A percentile compares a stretch with the other conserved stretches of the same genome.
phyloP scores from a whole-genome alignment of 2,329 filamentous ascomycete species.

The Fusarium pseudograminearum region DNA sequence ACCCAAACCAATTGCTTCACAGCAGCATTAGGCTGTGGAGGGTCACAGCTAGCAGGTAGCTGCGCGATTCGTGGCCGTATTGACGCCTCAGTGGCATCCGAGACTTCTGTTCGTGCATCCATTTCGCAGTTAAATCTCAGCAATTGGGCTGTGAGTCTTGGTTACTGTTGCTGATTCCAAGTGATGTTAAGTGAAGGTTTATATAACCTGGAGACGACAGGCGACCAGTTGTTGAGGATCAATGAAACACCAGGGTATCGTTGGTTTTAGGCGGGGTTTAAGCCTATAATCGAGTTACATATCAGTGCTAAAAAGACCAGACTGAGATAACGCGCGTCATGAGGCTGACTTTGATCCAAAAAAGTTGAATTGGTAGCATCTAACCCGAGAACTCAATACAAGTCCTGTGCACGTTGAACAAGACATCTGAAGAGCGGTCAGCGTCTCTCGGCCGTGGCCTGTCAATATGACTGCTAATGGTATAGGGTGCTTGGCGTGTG shows the following conservation, averaged over 20 bases:
- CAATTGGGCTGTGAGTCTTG: not conserved
- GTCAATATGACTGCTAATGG: not conserved
- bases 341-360: not conserved
- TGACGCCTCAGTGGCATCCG: constrained; percentile 45
- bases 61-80: constrained; percentile 57
- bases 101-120: constrained; percentile 45
- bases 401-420: not conserved
- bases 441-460: not conserved
- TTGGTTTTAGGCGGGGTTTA: constrained; percentile 27
- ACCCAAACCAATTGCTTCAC: constrained; percentile 88
- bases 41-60: constrained; percentile 87
- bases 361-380: not conserved
- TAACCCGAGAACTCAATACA: not conserved
- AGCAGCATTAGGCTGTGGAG: constrained; percentile 77
- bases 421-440: not conserved
- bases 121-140: constrained; percentile 22
- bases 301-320: not conserved
- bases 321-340: not conserved
- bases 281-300: constrained; percentile 14
- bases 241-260: constrained; percentile 27
- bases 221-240: not conserved
- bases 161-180: not conserved
- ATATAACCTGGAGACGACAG: constrained; percentile 4
- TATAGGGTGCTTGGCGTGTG: not conserved
- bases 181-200: constrained; percentile 14